These are phyloP conservation scores for Sisymbrium altissimum DNA, from an alignment of 345 rosid species.

Conservation along the genomic window DNA sequence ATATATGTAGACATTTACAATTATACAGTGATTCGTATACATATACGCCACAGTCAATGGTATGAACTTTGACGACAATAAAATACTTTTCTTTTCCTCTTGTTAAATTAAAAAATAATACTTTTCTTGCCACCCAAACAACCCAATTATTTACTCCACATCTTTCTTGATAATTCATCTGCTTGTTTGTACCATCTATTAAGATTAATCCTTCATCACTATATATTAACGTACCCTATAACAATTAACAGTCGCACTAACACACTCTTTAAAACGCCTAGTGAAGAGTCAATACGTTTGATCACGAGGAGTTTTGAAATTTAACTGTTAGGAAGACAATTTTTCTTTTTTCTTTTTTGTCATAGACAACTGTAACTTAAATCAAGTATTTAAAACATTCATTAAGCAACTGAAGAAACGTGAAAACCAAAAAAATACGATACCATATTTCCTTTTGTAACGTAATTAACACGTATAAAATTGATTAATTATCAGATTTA, in stretches of 20 bases:
- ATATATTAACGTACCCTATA: background rate
- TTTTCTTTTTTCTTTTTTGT: background rate
- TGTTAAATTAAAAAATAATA: background rate
- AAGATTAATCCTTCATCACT: background rate
- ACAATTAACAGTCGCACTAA: background rate
- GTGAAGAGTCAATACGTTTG: background rate
- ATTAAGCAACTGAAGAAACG: background rate
- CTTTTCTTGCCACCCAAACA: slow-evolving; percentile 17
- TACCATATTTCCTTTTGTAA: background rate
- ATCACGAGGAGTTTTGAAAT: background rate
- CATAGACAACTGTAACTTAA: background rate
- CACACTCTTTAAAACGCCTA: background rate
- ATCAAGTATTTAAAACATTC: background rate
- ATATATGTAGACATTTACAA: background rate
- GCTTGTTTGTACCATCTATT: background rate
- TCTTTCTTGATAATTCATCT: background rate
- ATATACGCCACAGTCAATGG: background rate
- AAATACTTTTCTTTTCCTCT: slow-evolving; percentile 10
- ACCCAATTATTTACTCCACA: background rate
- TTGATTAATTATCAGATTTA: background rate
- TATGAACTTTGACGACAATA: background rate
- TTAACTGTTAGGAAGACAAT: background rate
- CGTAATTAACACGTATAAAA: background rate
- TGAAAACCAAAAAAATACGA: background rate
- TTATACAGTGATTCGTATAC: background rate